Evolutionary conservation across 164 flowering plant species (phyloP).

Genomic region (Magnolia officinalis): DNA sequence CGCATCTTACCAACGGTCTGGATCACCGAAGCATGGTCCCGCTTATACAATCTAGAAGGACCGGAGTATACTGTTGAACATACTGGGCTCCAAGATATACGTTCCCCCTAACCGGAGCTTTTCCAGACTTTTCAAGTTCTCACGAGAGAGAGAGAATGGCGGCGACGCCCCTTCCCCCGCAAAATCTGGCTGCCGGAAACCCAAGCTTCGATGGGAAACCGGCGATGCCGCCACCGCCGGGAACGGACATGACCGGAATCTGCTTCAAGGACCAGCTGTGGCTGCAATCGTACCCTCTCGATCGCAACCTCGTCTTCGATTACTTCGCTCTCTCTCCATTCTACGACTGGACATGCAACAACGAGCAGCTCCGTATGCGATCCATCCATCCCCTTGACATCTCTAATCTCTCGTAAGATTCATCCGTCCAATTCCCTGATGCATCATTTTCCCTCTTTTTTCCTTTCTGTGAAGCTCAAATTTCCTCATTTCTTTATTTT

Average conservation of each 20-base stretch:
- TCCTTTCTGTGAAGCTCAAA: neutral
- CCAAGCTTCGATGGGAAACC: conserved; percentile 36
- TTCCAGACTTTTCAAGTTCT: too few species aligned
- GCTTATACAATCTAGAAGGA: too few species aligned
- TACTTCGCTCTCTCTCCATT: conserved; percentile 95
- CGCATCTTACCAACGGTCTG: too few species aligned
- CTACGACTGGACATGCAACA: conserved; percentile 84
- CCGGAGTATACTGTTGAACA: too few species aligned
- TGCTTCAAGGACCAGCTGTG: conserved; percentile 95
- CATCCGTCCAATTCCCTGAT: neutral
- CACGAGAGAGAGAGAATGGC: conserved; percentile 3
- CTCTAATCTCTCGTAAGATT: conserved; percentile 78
- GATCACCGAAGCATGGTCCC: too few species aligned
- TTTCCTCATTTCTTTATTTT: too few species aligned
- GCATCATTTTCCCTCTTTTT: neutral
- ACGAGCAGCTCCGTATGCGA: conserved; percentile 73
- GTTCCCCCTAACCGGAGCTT: too few species aligned
- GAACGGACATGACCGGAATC: conserved; percentile 97
- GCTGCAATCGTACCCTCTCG: conserved; percentile 87
- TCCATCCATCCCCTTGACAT: conserved; percentile 90
- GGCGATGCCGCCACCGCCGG: conserved; percentile 55
- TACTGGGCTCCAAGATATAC: too few species aligned
- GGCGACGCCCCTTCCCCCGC: conserved; percentile 20
- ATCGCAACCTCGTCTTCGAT: conserved; percentile 86
- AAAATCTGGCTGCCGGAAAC: conserved; percentile 21